These are phyloP conservation scores for Lachnellula cervina DNA, from an alignment of 2,329 filamentous ascomycete genomes.

Conservation along the genomic window DNA sequence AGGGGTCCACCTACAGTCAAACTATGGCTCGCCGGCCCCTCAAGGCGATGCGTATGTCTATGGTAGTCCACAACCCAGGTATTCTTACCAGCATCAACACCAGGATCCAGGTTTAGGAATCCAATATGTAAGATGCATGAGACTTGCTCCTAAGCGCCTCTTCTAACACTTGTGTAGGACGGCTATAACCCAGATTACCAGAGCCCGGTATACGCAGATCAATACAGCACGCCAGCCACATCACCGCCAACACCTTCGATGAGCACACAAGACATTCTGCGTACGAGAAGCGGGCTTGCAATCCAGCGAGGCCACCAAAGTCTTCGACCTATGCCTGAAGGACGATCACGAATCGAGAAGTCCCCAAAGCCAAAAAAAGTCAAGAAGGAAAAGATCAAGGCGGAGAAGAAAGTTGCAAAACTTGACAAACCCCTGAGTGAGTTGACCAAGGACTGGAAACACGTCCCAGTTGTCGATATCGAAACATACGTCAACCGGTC, in stretches of 20 bases:
- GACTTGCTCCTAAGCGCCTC: not conserved
- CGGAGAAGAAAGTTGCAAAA: conserved; percentile 45
- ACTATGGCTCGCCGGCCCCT: conserved; percentile 26
- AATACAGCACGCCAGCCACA: conserved; percentile 47
- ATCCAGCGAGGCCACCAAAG: conserved; percentile 22
- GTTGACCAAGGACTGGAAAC: conserved; percentile 57
- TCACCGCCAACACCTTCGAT: conserved; percentile 46
- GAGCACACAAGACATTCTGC: conserved; percentile 20
- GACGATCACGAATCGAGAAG: conserved; percentile 20
- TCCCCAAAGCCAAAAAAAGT: conserved; percentile 33
- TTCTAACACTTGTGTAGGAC: conserved; percentile 22
- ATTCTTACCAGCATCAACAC: conserved; percentile 26
- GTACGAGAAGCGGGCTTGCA: conserved; percentile 27
- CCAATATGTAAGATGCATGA: conserved; percentile 24
- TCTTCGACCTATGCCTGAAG: conserved; percentile 26
- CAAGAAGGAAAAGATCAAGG: conserved; percentile 37
- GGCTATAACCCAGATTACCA: conserved; percentile 16
- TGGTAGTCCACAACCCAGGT: conserved; percentile 19
- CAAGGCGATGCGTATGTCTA: conserved; percentile 19
- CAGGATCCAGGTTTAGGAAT: conserved; percentile 23
- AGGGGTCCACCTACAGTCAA: conserved; percentile 21
- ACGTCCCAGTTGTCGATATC: conserved; percentile 70
- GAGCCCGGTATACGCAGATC: conserved; percentile 27
- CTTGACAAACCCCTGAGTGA: conserved; percentile 66
- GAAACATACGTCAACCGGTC: conserved; percentile 71